These are phyloP conservation scores for Penicillium malachiteum DNA, from an alignment of 495 filamentous ascomycete species.

Conservation along the genomic window DNA sequence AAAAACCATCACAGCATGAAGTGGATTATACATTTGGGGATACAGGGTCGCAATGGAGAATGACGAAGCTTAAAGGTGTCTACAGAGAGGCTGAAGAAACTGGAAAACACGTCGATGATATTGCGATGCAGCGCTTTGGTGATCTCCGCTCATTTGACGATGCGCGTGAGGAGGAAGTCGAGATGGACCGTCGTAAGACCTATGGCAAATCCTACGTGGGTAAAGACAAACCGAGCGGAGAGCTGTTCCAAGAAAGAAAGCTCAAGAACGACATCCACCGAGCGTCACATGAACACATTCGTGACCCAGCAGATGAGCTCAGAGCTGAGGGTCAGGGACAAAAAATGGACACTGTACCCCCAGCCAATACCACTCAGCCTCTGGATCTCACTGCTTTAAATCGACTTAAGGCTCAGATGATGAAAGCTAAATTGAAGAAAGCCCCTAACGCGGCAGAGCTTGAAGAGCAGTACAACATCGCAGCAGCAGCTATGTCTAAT, in stretches of 20 bases:
- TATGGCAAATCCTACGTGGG: slow-evolving; percentile 87
- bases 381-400: slow-evolving; percentile 82
- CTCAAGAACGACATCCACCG: slow-evolving; percentile 47
- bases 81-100: slow-evolving; percentile 77
- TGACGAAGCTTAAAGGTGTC: slow-evolving; percentile 87
- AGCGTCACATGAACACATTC: slow-evolving; percentile 27
- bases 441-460: slow-evolving; percentile 71
- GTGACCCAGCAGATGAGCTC: slow-evolving; percentile 42
- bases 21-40: slow-evolving; percentile 89
- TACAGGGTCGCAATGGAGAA: slow-evolving; percentile 85
- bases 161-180: slow-evolving; percentile 90
- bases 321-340: slow-evolving; percentile 43
- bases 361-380: slow-evolving; percentile 41
- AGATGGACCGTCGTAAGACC: slow-evolving; percentile 76
- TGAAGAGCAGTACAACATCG: slow-evolving; percentile 81
- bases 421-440: slow-evolving; percentile 86
- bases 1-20: slow-evolving; percentile 57
- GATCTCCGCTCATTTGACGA: slow-evolving; percentile 85
- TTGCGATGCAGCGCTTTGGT: slow-evolving; percentile 80
- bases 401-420: slow-evolving; percentile 83
- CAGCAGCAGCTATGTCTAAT: slow-evolving; percentile 59
- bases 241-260: slow-evolving; percentile 77
- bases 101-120: slow-evolving; percentile 68
- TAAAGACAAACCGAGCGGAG: slow-evolving; percentile 85
- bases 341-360: slow-evolving; percentile 39